Percentiles rank a stretch among this genome's conserved stretches.
These are phyloP conservation scores for Anacardium occidentale DNA, from an alignment of 345 rosid genomes.

Conservation along the genomic window DNA sequence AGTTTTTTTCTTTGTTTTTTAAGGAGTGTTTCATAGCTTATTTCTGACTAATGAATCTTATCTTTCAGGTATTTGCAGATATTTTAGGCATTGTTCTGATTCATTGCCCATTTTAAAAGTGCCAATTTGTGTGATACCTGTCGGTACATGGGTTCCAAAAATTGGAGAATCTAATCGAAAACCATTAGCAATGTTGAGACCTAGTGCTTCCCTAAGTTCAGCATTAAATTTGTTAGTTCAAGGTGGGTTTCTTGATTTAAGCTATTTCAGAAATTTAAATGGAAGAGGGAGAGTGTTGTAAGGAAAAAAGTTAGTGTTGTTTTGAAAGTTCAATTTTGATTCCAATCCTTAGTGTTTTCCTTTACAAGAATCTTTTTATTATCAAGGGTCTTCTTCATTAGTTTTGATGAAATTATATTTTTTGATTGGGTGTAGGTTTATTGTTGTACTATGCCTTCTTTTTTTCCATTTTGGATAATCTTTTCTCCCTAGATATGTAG, in stretches of 20 bases:
- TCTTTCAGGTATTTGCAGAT: slow-evolving; percentile 56
- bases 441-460: not conserved
- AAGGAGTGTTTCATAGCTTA: not conserved
- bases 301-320: slow-evolving; percentile 2
- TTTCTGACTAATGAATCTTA: slow-evolving; percentile 27
- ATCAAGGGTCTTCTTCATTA: too few relatives aligned
- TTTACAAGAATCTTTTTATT: too few relatives aligned
- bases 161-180: slow-evolving; percentile 45
- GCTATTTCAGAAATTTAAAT: not conserved
- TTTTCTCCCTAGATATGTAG: not conserved
- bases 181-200: slow-evolving; percentile 61
- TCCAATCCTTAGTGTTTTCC: not conserved
- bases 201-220: slow-evolving; percentile 56
- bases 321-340: not conserved
- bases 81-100: slow-evolving; percentile 46
- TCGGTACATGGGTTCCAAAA: slow-evolving; percentile 61
- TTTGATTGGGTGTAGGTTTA: not conserved
- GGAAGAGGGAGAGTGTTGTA: not conserved
- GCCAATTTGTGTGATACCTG: slow-evolving; percentile 44
- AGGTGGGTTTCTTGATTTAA: slow-evolving; percentile 38
- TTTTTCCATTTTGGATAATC: not conserved
- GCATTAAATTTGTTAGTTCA: slow-evolving; percentile 64
- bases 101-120: slow-evolving; percentile 48
- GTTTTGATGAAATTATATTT: not conserved
- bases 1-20: slow-evolving; percentile 22